Conservation (phyloP, 164 flowering plant species). For the Amborella trichopoda region DNA sequence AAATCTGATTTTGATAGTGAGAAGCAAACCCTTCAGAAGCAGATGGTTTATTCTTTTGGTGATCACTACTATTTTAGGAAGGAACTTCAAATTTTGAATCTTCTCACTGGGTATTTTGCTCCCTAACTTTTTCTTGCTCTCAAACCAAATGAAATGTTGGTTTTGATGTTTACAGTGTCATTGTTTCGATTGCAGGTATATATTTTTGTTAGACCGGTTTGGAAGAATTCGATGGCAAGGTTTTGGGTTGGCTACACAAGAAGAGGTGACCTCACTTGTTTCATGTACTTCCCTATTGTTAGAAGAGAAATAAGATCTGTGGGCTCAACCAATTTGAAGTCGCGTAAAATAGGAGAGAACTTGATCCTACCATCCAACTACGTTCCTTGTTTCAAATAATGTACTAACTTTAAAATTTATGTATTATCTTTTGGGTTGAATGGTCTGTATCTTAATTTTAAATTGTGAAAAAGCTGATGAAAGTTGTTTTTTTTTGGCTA, state of each 20-base stretch:
- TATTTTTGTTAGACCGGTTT: constrained; percentile 67
- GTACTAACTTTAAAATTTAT: too few relatives aligned
- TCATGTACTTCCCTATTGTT: constrained; percentile 65
- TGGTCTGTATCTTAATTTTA: too few relatives aligned
- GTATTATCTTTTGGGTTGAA: too few relatives aligned
- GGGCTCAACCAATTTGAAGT: too few relatives aligned
- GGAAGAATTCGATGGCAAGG: constrained; percentile 99
- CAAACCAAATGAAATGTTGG: neutral
- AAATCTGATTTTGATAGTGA: constrained; percentile 33
- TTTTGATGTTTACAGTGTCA: neutral
- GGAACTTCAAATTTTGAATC: constrained; percentile 86
- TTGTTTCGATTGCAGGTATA: constrained; percentile 39
- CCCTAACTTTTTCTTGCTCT: neutral
- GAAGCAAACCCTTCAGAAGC: constrained; percentile 32
- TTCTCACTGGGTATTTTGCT: constrained; percentile 71
- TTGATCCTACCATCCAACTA: too few relatives aligned
- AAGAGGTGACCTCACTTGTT: constrained; percentile 64
- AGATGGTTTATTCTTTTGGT: constrained; percentile 79
- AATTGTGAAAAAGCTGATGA: too few relatives aligned
- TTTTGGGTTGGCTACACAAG: constrained; percentile 59
- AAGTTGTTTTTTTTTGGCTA: too few relatives aligned
- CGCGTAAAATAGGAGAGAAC: too few relatives aligned
- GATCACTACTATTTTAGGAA: constrained; percentile 92
- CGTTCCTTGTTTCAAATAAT: too few relatives aligned
- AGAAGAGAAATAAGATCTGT: constrained; percentile 45